These are phyloP conservation scores for Neofusicoccum kwambonambiense DNA, from an alignment of 2,329 filamentous ascomycete genomes.

Conservation along the genomic window DNA sequence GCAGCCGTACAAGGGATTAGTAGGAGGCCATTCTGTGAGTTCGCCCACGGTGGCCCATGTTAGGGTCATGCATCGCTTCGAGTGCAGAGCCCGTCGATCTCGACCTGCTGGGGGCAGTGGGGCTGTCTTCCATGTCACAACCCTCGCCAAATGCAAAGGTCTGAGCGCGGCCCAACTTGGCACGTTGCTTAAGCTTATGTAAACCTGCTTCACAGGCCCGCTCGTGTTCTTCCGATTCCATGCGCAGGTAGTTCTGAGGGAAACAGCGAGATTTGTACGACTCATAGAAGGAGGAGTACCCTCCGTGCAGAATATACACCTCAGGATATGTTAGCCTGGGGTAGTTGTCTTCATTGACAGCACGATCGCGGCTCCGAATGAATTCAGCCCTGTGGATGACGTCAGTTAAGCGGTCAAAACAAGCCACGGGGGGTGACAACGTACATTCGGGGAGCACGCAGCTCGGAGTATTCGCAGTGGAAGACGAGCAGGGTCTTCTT, in stretches of 20 bases:
- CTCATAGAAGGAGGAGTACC: conserved; percentile 90
- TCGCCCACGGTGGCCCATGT: conserved; percentile 7
- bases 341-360: conserved; percentile 80
- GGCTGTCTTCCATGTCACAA: conserved; percentile 62
- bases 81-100: conserved; percentile 32
- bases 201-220: conserved; percentile 92
- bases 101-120: conserved; percentile 46
- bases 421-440: conserved; percentile 21
- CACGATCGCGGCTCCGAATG: conserved; percentile 84
- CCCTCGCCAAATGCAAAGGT: conserved; percentile 90
- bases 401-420: conserved; percentile 24
- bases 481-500: conserved; percentile 82
- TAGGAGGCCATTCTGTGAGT: conserved; percentile 40
- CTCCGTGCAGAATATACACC: conserved; percentile 93
- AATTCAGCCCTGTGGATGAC: conserved; percentile 65
- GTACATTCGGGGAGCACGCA: conserved; percentile 88
- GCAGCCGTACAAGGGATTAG: conserved; percentile 24
- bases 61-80: conserved; percentile 23
- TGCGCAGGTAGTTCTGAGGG: conserved; percentile 94
- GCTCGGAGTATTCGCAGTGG: conserved; percentile 97
- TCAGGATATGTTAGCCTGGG: conserved; percentile 92
- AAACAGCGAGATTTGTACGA: conserved; percentile 78
- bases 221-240: conserved; percentile 89
- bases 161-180: conserved; percentile 81
- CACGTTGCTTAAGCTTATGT: conserved; percentile 85